phyloP scores from a whole-genome alignment of 1,284 basidiomycete species.

The Cystobasidium slooffiae region DNA sequence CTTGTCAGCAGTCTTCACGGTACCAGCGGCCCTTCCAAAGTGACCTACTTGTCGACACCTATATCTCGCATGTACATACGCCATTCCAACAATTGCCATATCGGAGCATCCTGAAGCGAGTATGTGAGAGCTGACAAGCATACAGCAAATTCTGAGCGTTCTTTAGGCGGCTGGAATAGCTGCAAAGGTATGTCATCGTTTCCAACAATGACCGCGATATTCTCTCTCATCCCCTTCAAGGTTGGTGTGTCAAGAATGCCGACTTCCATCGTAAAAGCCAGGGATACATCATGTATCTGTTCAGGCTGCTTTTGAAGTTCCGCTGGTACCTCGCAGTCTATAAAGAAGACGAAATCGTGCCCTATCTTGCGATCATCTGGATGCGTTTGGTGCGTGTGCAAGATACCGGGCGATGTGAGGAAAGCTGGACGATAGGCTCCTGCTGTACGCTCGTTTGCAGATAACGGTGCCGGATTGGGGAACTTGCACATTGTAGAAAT shows the following conservation, averaged over 20 bases:
- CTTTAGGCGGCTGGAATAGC: slow-evolving; percentile 4
- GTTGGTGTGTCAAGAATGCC: slow-evolving; percentile 8
- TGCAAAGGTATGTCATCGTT: slow-evolving; percentile 9
- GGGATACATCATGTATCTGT: neutral
- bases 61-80: slow-evolving; percentile 41
- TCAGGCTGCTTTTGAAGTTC: slow-evolving; percentile 15
- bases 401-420: neutral
- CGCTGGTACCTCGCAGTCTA: slow-evolving; percentile 24
- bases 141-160: slow-evolving; percentile 29
- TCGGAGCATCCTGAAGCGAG: slow-evolving; percentile 1
- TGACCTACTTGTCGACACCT: slow-evolving; percentile 19
- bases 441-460: neutral
- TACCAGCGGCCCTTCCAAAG: neutral
- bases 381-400: slow-evolving; percentile 29
- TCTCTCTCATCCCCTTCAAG: slow-evolving; percentile 13
- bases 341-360: slow-evolving; percentile 36
- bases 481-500: slow-evolving; percentile 17
- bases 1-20: neutral
- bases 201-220: slow-evolving; percentile 16
- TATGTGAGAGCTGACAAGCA: slow-evolving; percentile 36
- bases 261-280: slow-evolving; percentile 20
- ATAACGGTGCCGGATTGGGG: slow-evolving; percentile 12
- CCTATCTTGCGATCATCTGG: slow-evolving; percentile 34
- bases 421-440: slow-evolving; percentile 3
- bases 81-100: slow-evolving; percentile 35